Evolutionary conservation across 139 green algal species (phyloP), one percentile per base, ranked within the genome.

Genomic region (Choricystis sp.): DNA sequence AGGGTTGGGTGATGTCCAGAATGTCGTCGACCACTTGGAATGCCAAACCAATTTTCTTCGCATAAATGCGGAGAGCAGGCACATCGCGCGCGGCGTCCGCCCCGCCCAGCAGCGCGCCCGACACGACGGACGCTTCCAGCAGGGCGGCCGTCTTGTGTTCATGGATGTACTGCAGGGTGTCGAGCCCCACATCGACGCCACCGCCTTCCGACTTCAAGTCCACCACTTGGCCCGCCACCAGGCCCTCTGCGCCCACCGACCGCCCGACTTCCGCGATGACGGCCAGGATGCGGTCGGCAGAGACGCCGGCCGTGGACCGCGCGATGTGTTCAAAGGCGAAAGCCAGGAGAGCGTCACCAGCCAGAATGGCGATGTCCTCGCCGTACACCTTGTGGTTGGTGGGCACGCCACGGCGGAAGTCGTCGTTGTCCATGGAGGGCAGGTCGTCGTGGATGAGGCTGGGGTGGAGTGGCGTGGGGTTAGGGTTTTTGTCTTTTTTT

Each of bases 11-110:
- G 56, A 96, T 86, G 74, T 99, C 94, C 66, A 99, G 78, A 69
- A 99, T 97, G 78, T 99, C 93, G 71, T 99, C 94, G 49, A 98
- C 78, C 4, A 98, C 89, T 86, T 98, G 92, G 82, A 99, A 99
- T 4, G 89, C 93, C 20, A 99, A 83, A 4, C 94, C 94, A 61
- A 99, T 96, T 77, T 86, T 84, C 57, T 83, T 77, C 16, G 86
- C 80, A 70, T 98, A 99, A 60, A 86, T 89, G 30, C 89, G 76
- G 69, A 99, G 78, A 64, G 81, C 80, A 72, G 91, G 89, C 21
- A 99, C 69, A 3, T 95, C 83, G 26, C 74, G 75, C 21, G 96
- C 85, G 9, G 71, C 78, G 3, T 89, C 92, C 2, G 81, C 83
- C n/a, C 86, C 88, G 26, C 86, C 88, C 30, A 91, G 26, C 16